Percentiles rank a stretch among this genome's conserved stretches.
Evolutionary conservation across 2,329 filamentous ascomycete genomes (phyloP).

Genomic region (Aphanocladium album): DNA sequence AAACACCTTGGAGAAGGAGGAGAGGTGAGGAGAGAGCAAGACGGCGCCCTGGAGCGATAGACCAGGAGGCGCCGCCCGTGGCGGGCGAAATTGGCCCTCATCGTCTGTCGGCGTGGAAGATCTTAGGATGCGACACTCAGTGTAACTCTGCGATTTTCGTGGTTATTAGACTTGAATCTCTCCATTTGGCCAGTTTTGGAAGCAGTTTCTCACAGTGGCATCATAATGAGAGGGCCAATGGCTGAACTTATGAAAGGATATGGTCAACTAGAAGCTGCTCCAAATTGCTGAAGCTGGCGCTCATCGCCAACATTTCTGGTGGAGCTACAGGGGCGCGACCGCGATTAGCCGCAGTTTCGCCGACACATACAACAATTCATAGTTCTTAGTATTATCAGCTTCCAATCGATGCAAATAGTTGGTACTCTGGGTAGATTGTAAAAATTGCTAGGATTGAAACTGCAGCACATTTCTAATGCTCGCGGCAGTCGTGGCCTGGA

Average conservation of each 20-base stretch:
- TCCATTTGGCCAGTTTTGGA: neutral
- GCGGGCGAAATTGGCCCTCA: conserved; percentile 42
- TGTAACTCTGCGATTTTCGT: neutral
- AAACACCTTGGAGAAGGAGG: conserved; percentile 20
- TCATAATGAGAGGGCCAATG: neutral
- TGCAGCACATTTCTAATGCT: neutral
- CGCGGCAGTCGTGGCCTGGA: neutral
- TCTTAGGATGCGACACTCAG: neutral
- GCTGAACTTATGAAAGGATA: neutral
- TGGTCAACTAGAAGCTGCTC: neutral
- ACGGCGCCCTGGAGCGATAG: conserved; percentile 28
- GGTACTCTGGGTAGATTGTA: neutral
- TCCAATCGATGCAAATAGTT: neutral
- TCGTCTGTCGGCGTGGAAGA: conserved; percentile 16
- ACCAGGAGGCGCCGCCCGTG: conserved; percentile 38
- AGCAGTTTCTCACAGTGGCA: neutral
- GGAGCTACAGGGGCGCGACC: conserved; percentile 7
- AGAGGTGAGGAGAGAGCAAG: conserved; percentile 27
- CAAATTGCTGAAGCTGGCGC: neutral
- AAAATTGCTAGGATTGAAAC: neutral
- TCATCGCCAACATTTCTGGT: conserved; percentile 12
- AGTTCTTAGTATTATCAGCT: neutral
- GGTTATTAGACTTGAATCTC: neutral
- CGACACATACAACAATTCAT: neutral
- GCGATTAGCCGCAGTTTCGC: conserved; percentile 13